Evolutionary conservation across 2,329 filamentous ascomycete species (phyloP), one percentile per base, ranked within the genome.

Genomic region (Seiridium unicorne): DNA sequence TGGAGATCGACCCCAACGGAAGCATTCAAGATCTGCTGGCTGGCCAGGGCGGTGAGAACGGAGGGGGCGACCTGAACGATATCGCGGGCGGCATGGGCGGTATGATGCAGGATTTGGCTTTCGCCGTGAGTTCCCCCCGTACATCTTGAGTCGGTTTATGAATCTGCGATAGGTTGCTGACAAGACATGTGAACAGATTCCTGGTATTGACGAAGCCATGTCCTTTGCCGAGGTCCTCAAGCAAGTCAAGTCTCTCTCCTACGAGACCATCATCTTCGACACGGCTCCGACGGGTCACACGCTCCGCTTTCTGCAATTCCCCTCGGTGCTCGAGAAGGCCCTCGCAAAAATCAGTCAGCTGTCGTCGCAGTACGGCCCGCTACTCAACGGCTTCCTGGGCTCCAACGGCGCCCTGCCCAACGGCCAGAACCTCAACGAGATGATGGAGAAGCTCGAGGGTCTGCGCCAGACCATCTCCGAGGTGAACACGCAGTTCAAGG

Each of bases 241-340:
- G 79, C 95, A 99, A 79, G 95, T 99, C 80, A 98, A 98, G 80
- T 96, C 92, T 46, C 90, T 98, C 73, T 96, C 93, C 55, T 99
- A 99, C 85, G 95, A 98, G 77, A 92, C 94, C 71, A 98, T 99
- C 79, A 92, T 99, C 76, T 99, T 99, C 85, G 95, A 99, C 77
- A 99, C 95, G 40, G 95, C 95, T 3, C 95, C 95, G 13, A 99
- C 95, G 13, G 95, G 95, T 68, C 95, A 99, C 84, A 99, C 95
- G 1, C 89, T 99, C 62, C 94, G 95, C 70, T 99, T 99, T 84
- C 87, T 99, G 61, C 95, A 99, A 75, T 99, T 99, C 80, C 95
- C 95, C 13, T 95, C 93, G 8, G 93, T 98, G 61, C 91, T 99
- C 73, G 95, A 99, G 79, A 99, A 99, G 79, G 95, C 94, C 5